Conservation (phyloP, 805 yeast genomes). For the Candida awuae region DNA sequence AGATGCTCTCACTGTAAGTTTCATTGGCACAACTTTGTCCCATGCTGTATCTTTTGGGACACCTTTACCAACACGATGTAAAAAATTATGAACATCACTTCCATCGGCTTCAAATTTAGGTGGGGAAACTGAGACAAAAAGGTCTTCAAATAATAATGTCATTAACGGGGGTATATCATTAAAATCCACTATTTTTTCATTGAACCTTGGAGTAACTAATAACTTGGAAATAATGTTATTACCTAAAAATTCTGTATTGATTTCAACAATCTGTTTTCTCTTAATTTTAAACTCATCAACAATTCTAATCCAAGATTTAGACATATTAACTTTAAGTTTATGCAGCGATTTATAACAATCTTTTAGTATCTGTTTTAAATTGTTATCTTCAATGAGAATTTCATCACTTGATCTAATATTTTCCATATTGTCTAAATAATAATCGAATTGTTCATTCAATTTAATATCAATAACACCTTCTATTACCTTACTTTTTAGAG, state of each 20-base stretch:
- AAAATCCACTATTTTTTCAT: conserved; percentile 40
- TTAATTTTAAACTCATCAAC: conserved; percentile 41
- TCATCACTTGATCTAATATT: too few relatives aligned
- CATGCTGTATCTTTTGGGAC: conserved; percentile 64
- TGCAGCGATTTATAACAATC: conserved; percentile 15
- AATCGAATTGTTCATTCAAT: not conserved
- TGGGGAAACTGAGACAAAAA: conserved; percentile 37
- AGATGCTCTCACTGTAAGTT: conserved; percentile 44
- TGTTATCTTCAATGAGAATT: not conserved
- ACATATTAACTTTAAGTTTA: conserved; percentile 27
- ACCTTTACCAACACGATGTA: conserved; percentile 73
- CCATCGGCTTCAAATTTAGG: conserved; percentile 41
- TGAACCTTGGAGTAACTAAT: conserved; percentile 32
- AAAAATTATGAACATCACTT: conserved; percentile 44
- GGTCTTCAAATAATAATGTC: conserved; percentile 37
- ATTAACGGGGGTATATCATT: conserved; percentile 44
- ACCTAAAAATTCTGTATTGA: conserved; percentile 35
- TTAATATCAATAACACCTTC: conserved; percentile 1
- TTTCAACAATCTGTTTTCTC: conserved; percentile 32
- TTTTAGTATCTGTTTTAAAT: conserved; percentile 1
- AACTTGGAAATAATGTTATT: conserved; percentile 28
- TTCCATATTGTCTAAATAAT: too few relatives aligned
- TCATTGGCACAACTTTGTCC: conserved; percentile 60
- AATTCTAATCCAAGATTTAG: conserved; percentile 60
- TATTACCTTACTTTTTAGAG: not conserved